phyloP scores from a whole-genome alignment of 139 green algal species.

The Gonium pectorale region DNA sequence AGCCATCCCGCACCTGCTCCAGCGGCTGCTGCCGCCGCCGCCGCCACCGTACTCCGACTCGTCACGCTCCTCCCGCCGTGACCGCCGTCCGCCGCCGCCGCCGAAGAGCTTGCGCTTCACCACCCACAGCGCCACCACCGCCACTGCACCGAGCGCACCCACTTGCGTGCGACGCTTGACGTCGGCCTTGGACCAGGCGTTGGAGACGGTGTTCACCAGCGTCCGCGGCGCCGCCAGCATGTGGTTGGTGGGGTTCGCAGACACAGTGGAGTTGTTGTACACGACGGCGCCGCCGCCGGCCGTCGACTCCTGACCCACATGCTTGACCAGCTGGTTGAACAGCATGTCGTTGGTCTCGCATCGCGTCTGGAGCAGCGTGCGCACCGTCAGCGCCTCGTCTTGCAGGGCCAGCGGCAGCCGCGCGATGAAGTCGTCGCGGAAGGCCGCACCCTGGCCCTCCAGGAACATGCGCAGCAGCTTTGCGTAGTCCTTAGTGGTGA shows the following conservation, averaged over 20 bases:
- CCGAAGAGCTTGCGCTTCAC: slow-evolving; percentile 36
- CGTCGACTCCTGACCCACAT: slow-evolving; percentile 45
- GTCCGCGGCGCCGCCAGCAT: slow-evolving; percentile 39
- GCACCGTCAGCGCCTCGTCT: slow-evolving; percentile 45
- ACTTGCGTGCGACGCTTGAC: slow-evolving; percentile 32
- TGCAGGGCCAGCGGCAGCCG: slow-evolving; percentile 40
- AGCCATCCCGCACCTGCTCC: slow-evolving; percentile 15
- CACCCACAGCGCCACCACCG: slow-evolving; percentile 44
- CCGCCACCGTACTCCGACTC: slow-evolving; percentile 18
- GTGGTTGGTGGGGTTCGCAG: slow-evolving; percentile 49
- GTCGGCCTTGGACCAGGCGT: slow-evolving; percentile 41
- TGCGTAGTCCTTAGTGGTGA: slow-evolving; percentile 55
- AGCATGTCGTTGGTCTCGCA: slow-evolving; percentile 55
- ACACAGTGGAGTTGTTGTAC: slow-evolving; percentile 47
- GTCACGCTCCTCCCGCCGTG: background rate
- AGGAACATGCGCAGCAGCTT: slow-evolving; percentile 52
- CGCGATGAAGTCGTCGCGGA: slow-evolving; percentile 48
- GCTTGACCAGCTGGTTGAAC: slow-evolving; percentile 47
- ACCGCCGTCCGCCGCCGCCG: background rate
- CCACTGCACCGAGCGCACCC: slow-evolving; percentile 29
- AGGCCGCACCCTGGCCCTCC: slow-evolving; percentile 20
- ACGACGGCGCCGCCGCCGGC: slow-evolving; percentile 28
- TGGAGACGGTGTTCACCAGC: slow-evolving; percentile 43
- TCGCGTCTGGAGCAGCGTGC: slow-evolving; percentile 50
- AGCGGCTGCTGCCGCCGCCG: slow-evolving; percentile 26